Evolutionary conservation across 495 filamentous ascomycete species (phyloP).

Genomic region (Xylaria intraflava): DNA sequence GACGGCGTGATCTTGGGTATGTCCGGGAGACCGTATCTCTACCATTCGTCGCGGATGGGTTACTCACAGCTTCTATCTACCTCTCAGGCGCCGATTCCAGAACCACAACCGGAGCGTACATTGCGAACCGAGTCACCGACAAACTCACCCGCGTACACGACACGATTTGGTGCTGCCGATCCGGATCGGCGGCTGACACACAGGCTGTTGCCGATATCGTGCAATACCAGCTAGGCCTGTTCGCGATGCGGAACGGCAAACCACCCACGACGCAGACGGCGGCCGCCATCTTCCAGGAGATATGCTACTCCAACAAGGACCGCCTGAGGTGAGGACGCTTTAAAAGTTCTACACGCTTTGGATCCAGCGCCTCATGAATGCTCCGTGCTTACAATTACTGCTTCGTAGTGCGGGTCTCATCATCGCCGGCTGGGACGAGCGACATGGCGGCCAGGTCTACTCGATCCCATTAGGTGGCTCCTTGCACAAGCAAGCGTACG

Average conservation of each 20-base stretch:
- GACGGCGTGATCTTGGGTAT: slow-evolving; percentile 87
- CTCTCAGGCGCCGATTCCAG: slow-evolving; percentile 79
- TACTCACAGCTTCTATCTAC: slow-evolving; percentile 13
- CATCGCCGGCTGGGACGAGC: slow-evolving; percentile 90
- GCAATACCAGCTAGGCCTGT: slow-evolving; percentile 90
- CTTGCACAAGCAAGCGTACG: slow-evolving; percentile 91
- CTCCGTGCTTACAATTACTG: slow-evolving; percentile 20
- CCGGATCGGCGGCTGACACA: slow-evolving; percentile 94
- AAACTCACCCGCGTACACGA: slow-evolving; percentile 98
- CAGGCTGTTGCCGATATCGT: slow-evolving; percentile 98
- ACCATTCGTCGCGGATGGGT: not conserved
- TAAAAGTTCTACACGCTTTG: not conserved
- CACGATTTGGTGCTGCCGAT: slow-evolving; percentile 98
- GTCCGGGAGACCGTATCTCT: slow-evolving; percentile 13
- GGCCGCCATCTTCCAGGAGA: slow-evolving; percentile 89
- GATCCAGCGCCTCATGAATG: not conserved
- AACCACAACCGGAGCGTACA: slow-evolving; percentile 98
- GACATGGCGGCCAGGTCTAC: slow-evolving; percentile 93
- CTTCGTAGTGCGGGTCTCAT: slow-evolving; percentile 80
- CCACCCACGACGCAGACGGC: slow-evolving; percentile 89
- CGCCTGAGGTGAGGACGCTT: slow-evolving; percentile 55
- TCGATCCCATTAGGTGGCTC: slow-evolving; percentile 95
- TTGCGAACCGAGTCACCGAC: slow-evolving; percentile 97
- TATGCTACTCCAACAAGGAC: slow-evolving; percentile 98
- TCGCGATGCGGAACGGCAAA: slow-evolving; percentile 79